Evolutionary conservation across 1,139 yeast genomes (phyloP).

Genomic region (Pneumocystis sp.): DNA sequence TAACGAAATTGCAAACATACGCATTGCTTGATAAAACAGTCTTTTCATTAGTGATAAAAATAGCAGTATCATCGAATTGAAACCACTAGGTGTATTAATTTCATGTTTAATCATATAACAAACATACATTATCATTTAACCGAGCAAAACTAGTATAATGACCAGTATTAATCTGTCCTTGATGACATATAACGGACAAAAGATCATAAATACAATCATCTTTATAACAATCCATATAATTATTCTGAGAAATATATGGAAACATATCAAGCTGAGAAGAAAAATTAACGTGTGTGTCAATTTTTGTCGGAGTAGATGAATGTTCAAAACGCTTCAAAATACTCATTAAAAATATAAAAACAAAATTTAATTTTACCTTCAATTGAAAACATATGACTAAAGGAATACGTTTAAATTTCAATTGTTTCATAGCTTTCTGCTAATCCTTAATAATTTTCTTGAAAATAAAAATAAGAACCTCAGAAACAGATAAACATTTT

Average conservation of each 20-base stretch:
- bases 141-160: constrained; percentile 58
- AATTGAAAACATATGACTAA: constrained; percentile 70
- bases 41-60: constrained; percentile 48
- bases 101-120: neutral
- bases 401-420: constrained; percentile 54
- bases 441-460: constrained; percentile 22
- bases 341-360: neutral
- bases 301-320: constrained; percentile 50
- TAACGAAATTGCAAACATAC: constrained; percentile 9
- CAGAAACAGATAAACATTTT: neutral
- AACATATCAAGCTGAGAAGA: constrained; percentile 61
- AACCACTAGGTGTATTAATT: constrained; percentile 43
- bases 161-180: constrained; percentile 87
- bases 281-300: constrained; percentile 57
- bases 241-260: neutral
- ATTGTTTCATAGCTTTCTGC: constrained; percentile 56
- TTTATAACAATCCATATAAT: constrained; percentile 32
- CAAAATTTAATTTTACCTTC: constrained; percentile 26
- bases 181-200: constrained; percentile 74
- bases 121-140: neutral
- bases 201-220: constrained; percentile 43
- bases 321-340: constrained; percentile 52
- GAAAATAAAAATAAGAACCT: neutral
- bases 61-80: constrained; percentile 77
- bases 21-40: constrained; percentile 38